These are phyloP conservation scores for Omphalotus guepiniiformis DNA, from an alignment of 768 basidiomycete genomes.

Conservation along the genomic window DNA sequence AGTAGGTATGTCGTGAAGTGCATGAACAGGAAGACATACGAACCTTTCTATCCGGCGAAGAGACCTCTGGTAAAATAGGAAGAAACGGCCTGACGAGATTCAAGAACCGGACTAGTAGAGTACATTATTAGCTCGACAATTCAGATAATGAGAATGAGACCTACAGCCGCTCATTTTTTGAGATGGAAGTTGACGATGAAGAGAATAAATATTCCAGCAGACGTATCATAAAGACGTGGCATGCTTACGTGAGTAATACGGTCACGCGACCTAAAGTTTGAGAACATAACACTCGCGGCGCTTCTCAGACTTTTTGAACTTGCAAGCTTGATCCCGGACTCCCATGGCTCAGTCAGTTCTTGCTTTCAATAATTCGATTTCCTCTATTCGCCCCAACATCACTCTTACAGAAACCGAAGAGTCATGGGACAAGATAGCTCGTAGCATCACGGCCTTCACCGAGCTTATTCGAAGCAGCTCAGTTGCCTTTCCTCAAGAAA, in stretches of 20 bases:
- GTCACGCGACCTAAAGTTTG: too few relatives aligned
- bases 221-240: slow-evolving; percentile 6
- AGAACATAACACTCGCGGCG: too few relatives aligned
- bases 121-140: slow-evolving; percentile 5
- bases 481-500: slow-evolving; percentile 45
- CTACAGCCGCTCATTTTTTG: slow-evolving; percentile 73
- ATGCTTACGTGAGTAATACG: not conserved
- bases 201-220: slow-evolving; percentile 1
- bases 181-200: slow-evolving; percentile 28
- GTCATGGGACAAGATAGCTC: slow-evolving; percentile 67
- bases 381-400: slow-evolving; percentile 19
- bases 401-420: slow-evolving; percentile 68
- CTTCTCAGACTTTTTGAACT: too few relatives aligned
- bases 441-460: slow-evolving; percentile 42
- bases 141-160: slow-evolving; percentile 24
- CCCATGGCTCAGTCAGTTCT: not conserved
- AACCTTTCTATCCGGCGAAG: slow-evolving; percentile 96
- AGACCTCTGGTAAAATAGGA: slow-evolving; percentile 94
- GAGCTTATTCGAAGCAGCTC: slow-evolving; percentile 49
- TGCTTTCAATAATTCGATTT: not conserved
- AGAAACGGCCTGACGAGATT: slow-evolving; percentile 98
- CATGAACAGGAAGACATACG: slow-evolving; percentile 13
- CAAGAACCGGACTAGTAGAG: slow-evolving; percentile 79
- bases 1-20: slow-evolving; percentile 4
- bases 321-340: not conserved